Conservation (phyloP, 805 yeast genomes). For the Yarrowia phangngaensis region DNA sequence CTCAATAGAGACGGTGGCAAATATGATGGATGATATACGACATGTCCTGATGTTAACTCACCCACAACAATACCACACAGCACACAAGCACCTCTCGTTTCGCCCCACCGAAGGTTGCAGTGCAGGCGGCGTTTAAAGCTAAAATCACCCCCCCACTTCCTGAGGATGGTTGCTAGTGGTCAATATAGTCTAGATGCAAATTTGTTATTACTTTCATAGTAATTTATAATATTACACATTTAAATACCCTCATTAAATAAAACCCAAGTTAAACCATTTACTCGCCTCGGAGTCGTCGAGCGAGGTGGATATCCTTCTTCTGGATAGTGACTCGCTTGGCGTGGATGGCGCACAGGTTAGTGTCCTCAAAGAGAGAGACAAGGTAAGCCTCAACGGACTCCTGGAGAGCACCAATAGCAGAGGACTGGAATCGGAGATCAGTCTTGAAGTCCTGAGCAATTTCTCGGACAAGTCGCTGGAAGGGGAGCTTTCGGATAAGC, state of each 20-base stretch:
- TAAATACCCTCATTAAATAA: conserved; percentile 25
- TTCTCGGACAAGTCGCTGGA: conserved; percentile 88
- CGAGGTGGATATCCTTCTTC: conserved; percentile 86
- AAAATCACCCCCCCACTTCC: no score
- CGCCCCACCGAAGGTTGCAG: no score
- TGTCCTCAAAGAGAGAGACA: conserved; percentile 81
- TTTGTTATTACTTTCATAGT: conserved; percentile 1
- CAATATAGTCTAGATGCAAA: no score
- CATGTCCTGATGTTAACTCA: no score
- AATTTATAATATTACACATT: conserved; percentile 18
- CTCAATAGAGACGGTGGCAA: no score
- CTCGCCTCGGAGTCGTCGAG: conserved; percentile 90
- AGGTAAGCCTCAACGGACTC: conserved; percentile 88
- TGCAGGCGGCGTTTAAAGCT: no score
- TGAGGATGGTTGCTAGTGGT: no score
- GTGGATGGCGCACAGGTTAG: conserved; percentile 87
- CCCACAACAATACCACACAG: no score
- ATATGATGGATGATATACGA: no score
- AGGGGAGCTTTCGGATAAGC: conserved; percentile 81
- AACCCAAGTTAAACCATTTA: conserved; percentile 46
- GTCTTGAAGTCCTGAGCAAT: conserved; percentile 84
- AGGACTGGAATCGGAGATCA: conserved; percentile 82
- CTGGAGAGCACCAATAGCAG: conserved; percentile 87
- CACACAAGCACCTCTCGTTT: no score
- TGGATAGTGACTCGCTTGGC: conserved; percentile 92